phyloP scores from a whole-genome alignment of 495 filamentous ascomycete genomes.

The Achaetomiella virescens region DNA sequence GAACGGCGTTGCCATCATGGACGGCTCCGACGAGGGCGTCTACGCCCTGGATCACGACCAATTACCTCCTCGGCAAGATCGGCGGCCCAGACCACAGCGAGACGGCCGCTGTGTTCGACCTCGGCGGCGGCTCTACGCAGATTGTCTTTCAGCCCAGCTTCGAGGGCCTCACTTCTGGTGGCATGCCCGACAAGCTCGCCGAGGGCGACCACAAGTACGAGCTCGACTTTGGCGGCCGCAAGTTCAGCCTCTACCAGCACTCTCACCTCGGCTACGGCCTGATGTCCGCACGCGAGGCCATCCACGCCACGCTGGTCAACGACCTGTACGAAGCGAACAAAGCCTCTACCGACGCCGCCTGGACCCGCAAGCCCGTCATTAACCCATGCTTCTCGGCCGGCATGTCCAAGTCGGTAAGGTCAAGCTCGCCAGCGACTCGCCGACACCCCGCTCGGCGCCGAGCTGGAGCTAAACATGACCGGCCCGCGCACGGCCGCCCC shows the following conservation, averaged over 20 bases:
- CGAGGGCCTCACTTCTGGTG: slow-evolving; percentile 57
- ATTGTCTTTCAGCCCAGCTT: slow-evolving; percentile 98
- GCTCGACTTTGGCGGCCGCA: slow-evolving; percentile 79
- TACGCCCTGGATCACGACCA: slow-evolving; percentile 99
- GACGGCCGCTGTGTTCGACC: slow-evolving; percentile 91
- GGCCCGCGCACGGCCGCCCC: slow-evolving; percentile 69
- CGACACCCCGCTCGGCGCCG: slow-evolving; percentile 53
- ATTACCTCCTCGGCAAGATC: slow-evolving; percentile 97
- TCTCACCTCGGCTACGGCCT: slow-evolving; percentile 96
- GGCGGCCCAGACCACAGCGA: slow-evolving; percentile 82
- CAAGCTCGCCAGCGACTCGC: slow-evolving; percentile 54
- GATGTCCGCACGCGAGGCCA: slow-evolving; percentile 83
- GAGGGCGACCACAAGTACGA: slow-evolving; percentile 96
- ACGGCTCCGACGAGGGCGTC: slow-evolving; percentile 91
- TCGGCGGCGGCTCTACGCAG: slow-evolving; percentile 94
- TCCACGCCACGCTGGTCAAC: slow-evolving; percentile 67
- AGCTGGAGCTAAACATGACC: slow-evolving; percentile 71
- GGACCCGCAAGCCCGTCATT: slow-evolving; percentile 60
- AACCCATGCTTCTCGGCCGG: slow-evolving; percentile 89
- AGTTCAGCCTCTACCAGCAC: slow-evolving; percentile 96
- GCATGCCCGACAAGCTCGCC: slow-evolving; percentile 80
- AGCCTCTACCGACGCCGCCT: slow-evolving; percentile 25
- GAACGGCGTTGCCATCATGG: slow-evolving; percentile 90
- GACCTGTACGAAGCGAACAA: slow-evolving; percentile 50
- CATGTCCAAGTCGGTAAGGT: slow-evolving; percentile 65